phyloP scores from a whole-genome alignment of 2,329 filamentous ascomycete genomes.

The Venturia carpophila region DNA sequence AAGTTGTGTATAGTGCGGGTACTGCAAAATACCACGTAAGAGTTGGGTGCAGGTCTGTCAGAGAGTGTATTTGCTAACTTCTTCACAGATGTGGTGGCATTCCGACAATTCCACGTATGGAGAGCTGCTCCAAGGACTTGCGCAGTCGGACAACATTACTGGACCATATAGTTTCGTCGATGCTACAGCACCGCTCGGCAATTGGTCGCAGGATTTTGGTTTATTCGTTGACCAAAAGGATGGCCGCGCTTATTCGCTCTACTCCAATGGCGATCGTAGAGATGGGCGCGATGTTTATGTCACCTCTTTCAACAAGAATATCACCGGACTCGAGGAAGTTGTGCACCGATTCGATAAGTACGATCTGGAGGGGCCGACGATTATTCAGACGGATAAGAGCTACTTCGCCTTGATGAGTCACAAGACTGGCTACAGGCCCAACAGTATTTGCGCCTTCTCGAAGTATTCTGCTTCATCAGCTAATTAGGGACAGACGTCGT shows the following conservation, averaged over 20 bases:
- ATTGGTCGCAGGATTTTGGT: constrained; percentile 57
- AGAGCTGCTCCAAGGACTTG: constrained; percentile 49
- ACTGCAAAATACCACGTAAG: constrained; percentile 50
- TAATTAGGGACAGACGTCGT: constrained; percentile 39
- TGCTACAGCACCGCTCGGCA: constrained; percentile 49
- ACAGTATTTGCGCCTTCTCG: constrained; percentile 32
- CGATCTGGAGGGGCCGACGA: constrained; percentile 53
- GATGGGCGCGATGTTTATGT: constrained; percentile 52
- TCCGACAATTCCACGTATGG: constrained; percentile 52
- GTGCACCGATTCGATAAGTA: constrained; percentile 51
- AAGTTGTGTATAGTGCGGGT: constrained; percentile 51
- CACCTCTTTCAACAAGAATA: constrained; percentile 45
- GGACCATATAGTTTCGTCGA: constrained; percentile 50
- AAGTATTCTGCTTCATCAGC: not conserved
- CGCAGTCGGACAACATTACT: constrained; percentile 44
- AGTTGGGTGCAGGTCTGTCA: not conserved
- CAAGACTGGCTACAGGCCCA: constrained; percentile 56
- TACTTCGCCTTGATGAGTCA: constrained; percentile 57
- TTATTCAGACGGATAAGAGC: constrained; percentile 52
- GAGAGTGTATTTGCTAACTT: not conserved
- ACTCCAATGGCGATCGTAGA: constrained; percentile 50
- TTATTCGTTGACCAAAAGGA: constrained; percentile 54
- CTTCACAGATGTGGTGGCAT: constrained; percentile 50
- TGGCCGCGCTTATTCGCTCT: constrained; percentile 48
- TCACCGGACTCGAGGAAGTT: constrained; percentile 45